Percentiles rank a stretch among this genome's conserved stretches.
phyloP scores from a whole-genome alignment of 495 filamentous ascomycete genomes.

The Neurospora terricola region DNA sequence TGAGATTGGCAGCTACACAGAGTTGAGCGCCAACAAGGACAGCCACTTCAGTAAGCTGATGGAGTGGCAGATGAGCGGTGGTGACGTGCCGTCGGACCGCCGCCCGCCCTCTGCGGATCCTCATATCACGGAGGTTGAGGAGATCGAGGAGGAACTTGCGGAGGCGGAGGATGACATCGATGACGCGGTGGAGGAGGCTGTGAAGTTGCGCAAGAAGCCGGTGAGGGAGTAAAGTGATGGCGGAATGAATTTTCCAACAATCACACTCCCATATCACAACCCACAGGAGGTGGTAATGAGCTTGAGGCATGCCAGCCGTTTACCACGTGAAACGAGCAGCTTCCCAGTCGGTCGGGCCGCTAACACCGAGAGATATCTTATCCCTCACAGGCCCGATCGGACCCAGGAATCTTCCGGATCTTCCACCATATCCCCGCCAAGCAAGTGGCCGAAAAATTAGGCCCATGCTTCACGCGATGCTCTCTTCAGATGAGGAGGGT shows the following conservation, averaged over 20 bases:
- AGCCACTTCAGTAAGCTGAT: slow-evolving; percentile 91
- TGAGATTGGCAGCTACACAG: slow-evolving; percentile 74
- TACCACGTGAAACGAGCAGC: background rate
- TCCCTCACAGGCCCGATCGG: background rate
- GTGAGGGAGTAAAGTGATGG: slow-evolving; percentile 5
- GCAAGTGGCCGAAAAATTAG: background rate
- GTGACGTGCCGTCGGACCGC: slow-evolving; percentile 39
- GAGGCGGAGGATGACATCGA: slow-evolving; percentile 27
- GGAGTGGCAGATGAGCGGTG: slow-evolving; percentile 97
- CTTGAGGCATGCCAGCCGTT: background rate
- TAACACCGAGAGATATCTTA: background rate
- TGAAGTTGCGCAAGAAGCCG: slow-evolving; percentile 1
- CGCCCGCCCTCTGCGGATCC: slow-evolving; percentile 9
- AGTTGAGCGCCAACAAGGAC: slow-evolving; percentile 57
- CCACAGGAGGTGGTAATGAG: background rate
- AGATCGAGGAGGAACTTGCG: slow-evolving; percentile 35
- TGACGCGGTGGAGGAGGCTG: slow-evolving; percentile 8
- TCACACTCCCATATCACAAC: background rate
- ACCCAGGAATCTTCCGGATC: background rate
- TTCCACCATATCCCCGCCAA: background rate
- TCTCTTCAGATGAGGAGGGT: background rate
- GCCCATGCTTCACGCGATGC: background rate
- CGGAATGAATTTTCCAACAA: background rate
- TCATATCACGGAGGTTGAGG: slow-evolving; percentile 34
- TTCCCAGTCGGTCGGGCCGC: background rate